Evolutionary conservation across 1,284 basidiomycete genomes (phyloP).

Genomic region (Hymenochaete sp.): DNA sequence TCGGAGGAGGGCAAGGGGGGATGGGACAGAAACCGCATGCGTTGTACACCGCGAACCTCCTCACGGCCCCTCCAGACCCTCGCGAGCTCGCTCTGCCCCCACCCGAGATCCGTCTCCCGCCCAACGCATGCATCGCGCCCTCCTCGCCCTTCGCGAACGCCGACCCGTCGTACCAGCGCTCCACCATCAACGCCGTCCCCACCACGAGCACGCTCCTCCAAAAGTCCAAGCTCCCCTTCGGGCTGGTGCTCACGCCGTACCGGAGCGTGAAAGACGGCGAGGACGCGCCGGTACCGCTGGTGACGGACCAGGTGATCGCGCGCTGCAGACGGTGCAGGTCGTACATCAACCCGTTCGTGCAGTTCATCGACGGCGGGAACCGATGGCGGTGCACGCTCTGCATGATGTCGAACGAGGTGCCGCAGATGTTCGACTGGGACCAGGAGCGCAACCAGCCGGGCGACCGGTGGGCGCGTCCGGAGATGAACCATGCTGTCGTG

Average conservation of each 20-base stretch:
- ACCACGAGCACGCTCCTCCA: slow-evolving; percentile 85
- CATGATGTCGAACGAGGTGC: slow-evolving; percentile 97
- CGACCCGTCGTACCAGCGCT: slow-evolving; percentile 88
- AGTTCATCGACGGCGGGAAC: slow-evolving; percentile 97
- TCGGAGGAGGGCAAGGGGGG: too few species aligned
- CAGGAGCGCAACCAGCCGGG: slow-evolving; percentile 89
- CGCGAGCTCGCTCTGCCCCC: slow-evolving; percentile 74
- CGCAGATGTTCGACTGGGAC: slow-evolving; percentile 98
- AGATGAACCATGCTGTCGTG: slow-evolving; percentile 89
- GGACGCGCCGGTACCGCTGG: slow-evolving; percentile 79
- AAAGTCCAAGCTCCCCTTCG: slow-evolving; percentile 93
- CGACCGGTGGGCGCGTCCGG: slow-evolving; percentile 89
- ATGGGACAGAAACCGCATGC: slow-evolving; percentile 63
- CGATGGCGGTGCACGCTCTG: slow-evolving; percentile 99
- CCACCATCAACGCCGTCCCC: slow-evolving; percentile 88
- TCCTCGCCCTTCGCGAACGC: slow-evolving; percentile 72
- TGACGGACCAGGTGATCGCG: slow-evolving; percentile 93
- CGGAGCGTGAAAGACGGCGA: slow-evolving; percentile 69
- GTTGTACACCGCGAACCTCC: slow-evolving; percentile 78
- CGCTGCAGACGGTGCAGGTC: slow-evolving; percentile 95
- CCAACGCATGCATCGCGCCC: slow-evolving; percentile 72
- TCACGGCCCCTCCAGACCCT: slow-evolving; percentile 86
- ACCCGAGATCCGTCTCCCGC: slow-evolving; percentile 84
- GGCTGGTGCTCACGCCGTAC: slow-evolving; percentile 88
- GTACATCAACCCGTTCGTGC: slow-evolving; percentile 98